Conservation (phyloP, 257 asterid genomes). For the Solanum okadae region DNA sequence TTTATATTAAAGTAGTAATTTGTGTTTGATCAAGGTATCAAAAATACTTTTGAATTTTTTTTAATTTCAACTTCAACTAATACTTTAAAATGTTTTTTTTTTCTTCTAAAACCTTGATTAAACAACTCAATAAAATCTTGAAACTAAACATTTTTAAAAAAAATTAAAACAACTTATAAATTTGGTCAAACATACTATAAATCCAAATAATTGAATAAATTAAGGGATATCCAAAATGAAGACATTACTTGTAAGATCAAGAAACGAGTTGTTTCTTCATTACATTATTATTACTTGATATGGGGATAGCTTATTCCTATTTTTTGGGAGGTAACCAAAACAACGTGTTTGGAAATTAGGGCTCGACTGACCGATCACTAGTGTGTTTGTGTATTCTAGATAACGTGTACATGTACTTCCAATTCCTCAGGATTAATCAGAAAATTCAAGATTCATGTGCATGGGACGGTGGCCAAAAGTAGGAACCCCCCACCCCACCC, state of each 20-base stretch:
- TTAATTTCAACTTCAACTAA: not conserved
- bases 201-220: not conserved
- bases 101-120: not conserved
- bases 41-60: not conserved
- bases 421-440: not conserved
- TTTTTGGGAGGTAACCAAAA: not conserved
- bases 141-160: not conserved
- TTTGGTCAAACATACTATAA: not conserved
- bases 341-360: not conserved
- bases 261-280: not conserved
- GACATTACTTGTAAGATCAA: not conserved
- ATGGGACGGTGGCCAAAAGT: not conserved
- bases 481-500: not conserved
- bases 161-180: not conserved
- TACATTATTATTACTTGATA: not conserved
- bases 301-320: not conserved
- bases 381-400: not conserved
- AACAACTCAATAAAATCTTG: not conserved
- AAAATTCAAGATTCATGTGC: not conserved
- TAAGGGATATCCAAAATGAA: not conserved
- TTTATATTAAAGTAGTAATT: not conserved
- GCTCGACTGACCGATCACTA: not conserved
- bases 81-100: not conserved
- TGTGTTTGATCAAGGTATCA: not conserved
- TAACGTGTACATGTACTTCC: not conserved